phyloP scores from a whole-genome alignment of 78 protist genomes.

The Dictyostelium brefeldianum region DNA sequence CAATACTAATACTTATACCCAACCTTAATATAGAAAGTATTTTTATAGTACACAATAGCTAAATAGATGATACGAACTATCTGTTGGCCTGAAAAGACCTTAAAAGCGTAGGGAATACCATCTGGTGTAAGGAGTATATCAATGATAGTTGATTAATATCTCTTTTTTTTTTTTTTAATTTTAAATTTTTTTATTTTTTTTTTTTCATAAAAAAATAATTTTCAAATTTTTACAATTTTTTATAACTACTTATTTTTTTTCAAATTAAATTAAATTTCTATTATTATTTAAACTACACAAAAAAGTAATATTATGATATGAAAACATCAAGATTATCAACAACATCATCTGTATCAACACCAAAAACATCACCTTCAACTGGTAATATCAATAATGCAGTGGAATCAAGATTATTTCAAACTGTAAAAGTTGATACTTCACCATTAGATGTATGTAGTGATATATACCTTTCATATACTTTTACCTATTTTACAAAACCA shows the following conservation, averaged over 20 bases:
- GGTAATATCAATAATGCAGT: not conserved
- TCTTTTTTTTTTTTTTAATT: too few species aligned
- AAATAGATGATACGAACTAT: too few species aligned
- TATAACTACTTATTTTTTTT: too few species aligned
- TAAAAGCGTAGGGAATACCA: not conserved
- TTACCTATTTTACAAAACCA: not conserved
- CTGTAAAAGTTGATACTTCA: slow-evolving; percentile 24
- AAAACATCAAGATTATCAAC: slow-evolving; percentile 18
- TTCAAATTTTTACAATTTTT: too few species aligned
- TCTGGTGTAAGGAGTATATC: slow-evolving; percentile 71
- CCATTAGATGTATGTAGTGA: slow-evolving; percentile 54
- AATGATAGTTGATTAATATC: slow-evolving; percentile 75
- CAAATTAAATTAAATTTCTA: too few species aligned
- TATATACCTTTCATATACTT: too few species aligned
- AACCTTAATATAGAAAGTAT: too few species aligned
- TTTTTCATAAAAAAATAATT: too few species aligned
- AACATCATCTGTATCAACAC: not conserved
- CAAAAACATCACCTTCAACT: not conserved
- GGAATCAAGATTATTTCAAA: slow-evolving; percentile 30
- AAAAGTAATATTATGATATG: not conserved
- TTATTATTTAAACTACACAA: too few species aligned
- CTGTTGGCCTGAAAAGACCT: slow-evolving; percentile 75
- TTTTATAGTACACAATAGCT: too few species aligned
- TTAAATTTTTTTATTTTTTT: too few species aligned
- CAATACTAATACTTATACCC: too few species aligned